Conservation (phyloP, 345 rosid genomes). For the Hibiscus mutabilis region DNA sequence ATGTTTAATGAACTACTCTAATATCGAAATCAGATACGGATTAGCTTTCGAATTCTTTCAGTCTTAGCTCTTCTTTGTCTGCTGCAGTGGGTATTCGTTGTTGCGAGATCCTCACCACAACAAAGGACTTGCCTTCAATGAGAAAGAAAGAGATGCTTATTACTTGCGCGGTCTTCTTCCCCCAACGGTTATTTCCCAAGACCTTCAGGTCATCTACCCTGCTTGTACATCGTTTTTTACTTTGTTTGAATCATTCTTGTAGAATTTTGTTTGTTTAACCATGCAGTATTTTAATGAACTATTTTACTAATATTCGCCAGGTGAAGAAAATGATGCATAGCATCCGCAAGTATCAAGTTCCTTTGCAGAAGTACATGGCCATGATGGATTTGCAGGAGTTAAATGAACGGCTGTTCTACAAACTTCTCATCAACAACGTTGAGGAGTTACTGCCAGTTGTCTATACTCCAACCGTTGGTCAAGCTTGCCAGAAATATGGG, state of each 20-base stretch:
- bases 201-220: constrained; percentile 58
- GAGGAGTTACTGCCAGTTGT: constrained; percentile 95
- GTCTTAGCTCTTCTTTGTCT: background rate
- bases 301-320: constrained; percentile 25
- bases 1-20: background rate
- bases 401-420: constrained; percentile 81
- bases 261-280: background rate
- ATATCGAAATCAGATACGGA: background rate
- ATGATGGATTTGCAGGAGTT: constrained; percentile 99
- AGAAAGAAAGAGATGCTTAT: constrained; percentile 82
- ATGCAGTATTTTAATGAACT: background rate
- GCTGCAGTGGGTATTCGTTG: constrained; percentile 81
- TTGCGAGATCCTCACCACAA: constrained; percentile 95
- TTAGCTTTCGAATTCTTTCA: background rate
- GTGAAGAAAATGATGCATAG: constrained; percentile 84
- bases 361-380: constrained; percentile 87
- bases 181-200: constrained; percentile 75
- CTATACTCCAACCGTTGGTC: constrained; percentile 97
- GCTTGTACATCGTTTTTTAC: background rate
- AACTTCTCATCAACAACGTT: constrained; percentile 79
- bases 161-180: constrained; percentile 95
- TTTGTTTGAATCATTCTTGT: background rate
- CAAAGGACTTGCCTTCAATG: constrained; percentile 87
- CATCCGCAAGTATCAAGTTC: constrained; percentile 82
- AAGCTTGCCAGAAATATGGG: constrained; percentile 97